phyloP scores from a whole-genome alignment of 192 early-diverging fungal genomes.

The Coemansia sp. region DNA sequence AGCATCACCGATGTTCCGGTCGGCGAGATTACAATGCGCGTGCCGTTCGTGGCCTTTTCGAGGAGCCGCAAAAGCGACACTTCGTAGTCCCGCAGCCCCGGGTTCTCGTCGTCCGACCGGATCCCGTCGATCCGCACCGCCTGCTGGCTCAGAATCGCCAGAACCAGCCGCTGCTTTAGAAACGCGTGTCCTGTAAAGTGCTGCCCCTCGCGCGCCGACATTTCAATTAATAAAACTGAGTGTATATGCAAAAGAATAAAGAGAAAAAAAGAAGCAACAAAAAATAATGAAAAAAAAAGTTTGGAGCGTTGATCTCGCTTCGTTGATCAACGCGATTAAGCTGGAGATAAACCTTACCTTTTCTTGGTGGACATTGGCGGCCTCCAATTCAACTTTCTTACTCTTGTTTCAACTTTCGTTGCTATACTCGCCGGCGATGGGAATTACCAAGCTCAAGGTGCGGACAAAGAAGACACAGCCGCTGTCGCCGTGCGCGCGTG shows the following conservation, averaged over 20 bases:
- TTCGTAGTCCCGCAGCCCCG: conserved; percentile 92
- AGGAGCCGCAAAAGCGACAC: conserved; percentile 84
- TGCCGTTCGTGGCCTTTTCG: conserved; percentile 93
- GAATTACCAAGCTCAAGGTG: conserved; percentile 43
- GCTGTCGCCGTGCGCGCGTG: conserved; percentile 42
- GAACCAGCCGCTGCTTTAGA: conserved; percentile 84
- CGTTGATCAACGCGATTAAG: no score
- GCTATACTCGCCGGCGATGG: conserved; percentile 39
- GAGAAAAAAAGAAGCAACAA: no score
- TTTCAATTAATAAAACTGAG: conserved; percentile 4
- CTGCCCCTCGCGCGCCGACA: conserved; percentile 41
- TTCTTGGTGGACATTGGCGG: no score
- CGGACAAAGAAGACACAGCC: conserved; percentile 23
- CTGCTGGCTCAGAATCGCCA: conserved; percentile 81
- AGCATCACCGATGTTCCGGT: conserved; percentile 84
- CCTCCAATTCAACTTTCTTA: no score
- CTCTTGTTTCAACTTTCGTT: no score
- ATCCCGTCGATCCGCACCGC: conserved; percentile 88
- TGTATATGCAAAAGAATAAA: not conserved
- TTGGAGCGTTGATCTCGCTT: no score
- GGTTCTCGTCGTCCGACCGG: conserved; percentile 79
- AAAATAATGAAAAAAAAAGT: no score
- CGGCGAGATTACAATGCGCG: conserved; percentile 88
- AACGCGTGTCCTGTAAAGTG: conserved; percentile 81
- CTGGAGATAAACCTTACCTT: no score